Conservation (phyloP, 2,329 filamentous ascomycete species). For the Pezicula carpinea region DNA sequence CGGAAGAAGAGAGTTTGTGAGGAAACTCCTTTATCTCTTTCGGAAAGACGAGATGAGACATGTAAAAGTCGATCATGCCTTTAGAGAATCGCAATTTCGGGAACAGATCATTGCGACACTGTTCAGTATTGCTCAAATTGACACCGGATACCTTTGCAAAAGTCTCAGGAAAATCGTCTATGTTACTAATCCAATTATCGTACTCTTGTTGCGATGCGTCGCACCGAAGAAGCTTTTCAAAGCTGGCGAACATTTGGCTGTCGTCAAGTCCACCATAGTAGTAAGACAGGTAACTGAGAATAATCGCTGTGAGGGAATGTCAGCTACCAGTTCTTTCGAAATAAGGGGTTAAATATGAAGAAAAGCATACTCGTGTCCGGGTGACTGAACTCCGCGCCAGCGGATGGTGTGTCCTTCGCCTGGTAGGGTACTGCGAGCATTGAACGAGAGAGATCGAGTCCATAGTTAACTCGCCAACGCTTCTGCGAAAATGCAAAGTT, state of each 20-base stretch:
- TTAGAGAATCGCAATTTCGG: constrained; percentile 48
- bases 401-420: constrained; percentile 53
- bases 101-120: constrained; percentile 47
- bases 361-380: constrained; percentile 39
- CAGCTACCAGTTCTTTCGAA: too few species aligned
- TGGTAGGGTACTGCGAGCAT: constrained; percentile 53
- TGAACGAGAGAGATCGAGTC: constrained; percentile 42
- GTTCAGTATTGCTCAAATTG: constrained; percentile 51
- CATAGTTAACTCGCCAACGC: constrained; percentile 63
- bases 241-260: constrained; percentile 41
- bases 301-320: constrained; percentile 33
- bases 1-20: constrained; percentile 57
- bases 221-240: constrained; percentile 42
- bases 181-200: constrained; percentile 38
- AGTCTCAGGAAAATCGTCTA: constrained; percentile 25
- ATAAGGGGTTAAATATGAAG: too few species aligned
- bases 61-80: constrained; percentile 56
- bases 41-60: constrained; percentile 54
- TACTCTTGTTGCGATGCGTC: constrained; percentile 52
- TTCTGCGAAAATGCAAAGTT: constrained; percentile 50
- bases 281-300: constrained; percentile 50
- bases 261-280: constrained; percentile 52
- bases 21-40: constrained; percentile 60
- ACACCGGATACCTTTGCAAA: constrained; percentile 44
- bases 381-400: constrained; percentile 57